A percentile compares a stretch with the other conserved stretches of the same genome.
These are phyloP conservation scores for Tricholoma sp. DNA, from an alignment of 768 basidiomycete genomes.

Conservation along the genomic window DNA sequence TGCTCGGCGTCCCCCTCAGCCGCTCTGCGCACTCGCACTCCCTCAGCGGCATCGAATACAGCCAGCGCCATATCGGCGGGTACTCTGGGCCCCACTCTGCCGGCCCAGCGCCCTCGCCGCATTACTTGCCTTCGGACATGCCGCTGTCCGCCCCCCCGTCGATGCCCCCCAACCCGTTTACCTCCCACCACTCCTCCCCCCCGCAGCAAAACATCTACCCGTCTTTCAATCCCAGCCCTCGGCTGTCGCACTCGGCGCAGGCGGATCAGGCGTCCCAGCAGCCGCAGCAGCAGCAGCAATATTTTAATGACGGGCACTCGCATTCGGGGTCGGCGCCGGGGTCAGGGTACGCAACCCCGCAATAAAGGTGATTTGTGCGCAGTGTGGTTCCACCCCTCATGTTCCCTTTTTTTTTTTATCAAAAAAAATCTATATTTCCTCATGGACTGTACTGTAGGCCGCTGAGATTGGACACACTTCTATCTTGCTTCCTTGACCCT, in stretches of 20 bases:
- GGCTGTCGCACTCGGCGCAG: slow-evolving; percentile 23
- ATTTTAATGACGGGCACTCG: slow-evolving; percentile 33
- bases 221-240: slow-evolving; percentile 30
- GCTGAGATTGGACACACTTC: not conserved
- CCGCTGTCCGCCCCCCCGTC: slow-evolving; percentile 52
- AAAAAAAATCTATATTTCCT: not conserved
- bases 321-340: slow-evolving; percentile 39
- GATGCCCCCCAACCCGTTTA: slow-evolving; percentile 40
- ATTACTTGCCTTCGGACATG: slow-evolving; percentile 36
- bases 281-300: slow-evolving; percentile 20
- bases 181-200: slow-evolving; percentile 22
- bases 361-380: slow-evolving; percentile 16
- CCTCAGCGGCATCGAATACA: slow-evolving; percentile 32
- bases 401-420: too few species aligned
- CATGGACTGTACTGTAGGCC: not conserved
- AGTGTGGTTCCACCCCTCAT: too few species aligned
- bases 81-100: slow-evolving; percentile 39
- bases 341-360: slow-evolving; percentile 43
- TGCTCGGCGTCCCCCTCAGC: slow-evolving; percentile 38
- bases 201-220: slow-evolving; percentile 30
- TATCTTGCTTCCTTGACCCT: not conserved
- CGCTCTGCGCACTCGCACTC: slow-evolving; percentile 30
- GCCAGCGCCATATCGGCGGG: slow-evolving; percentile 30
- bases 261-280: slow-evolving; percentile 19
- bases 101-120: slow-evolving; percentile 27